Percentiles rank a stretch among this genome's conserved stretches.
These are phyloP conservation scores for Eremomyces bilateralis DNA, from an alignment of 495 filamentous ascomycete genomes.

Conservation along the genomic window DNA sequence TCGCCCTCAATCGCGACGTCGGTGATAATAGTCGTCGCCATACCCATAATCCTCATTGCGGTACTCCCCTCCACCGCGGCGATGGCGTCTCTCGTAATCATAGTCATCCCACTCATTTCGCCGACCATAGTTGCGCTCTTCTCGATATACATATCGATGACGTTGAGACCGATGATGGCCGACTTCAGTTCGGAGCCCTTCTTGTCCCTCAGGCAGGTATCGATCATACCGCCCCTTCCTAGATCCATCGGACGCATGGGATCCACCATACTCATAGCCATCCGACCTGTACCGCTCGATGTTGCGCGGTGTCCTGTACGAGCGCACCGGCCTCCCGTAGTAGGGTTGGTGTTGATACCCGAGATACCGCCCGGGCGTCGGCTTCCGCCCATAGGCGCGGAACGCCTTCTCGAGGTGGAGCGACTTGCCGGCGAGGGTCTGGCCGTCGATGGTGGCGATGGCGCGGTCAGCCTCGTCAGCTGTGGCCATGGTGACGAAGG, in stretches of 20 bases:
- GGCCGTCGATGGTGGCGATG: slow-evolving; percentile 87
- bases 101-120: slow-evolving; percentile 21
- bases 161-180: slow-evolving; percentile 31
- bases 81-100: slow-evolving; percentile 24
- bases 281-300: slow-evolving; percentile 48
- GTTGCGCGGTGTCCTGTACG: no score
- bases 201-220: slow-evolving; percentile 1
- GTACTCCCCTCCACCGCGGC: slow-evolving; percentile 5
- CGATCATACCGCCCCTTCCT: no score
- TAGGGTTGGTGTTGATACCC: slow-evolving; percentile 94
- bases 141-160: no score
- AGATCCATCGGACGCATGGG: slow-evolving; percentile 4
- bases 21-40: slow-evolving; percentile 21
- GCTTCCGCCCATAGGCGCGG: slow-evolving; percentile 78
- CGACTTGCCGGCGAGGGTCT: slow-evolving; percentile 85
- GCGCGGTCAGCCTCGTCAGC: slow-evolving; percentile 86
- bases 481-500: slow-evolving; percentile 97
- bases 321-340: no score
- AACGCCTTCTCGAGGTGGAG: slow-evolving; percentile 98
- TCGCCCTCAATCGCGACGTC: slow-evolving; percentile 17
- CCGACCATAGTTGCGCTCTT: slow-evolving; percentile 26
- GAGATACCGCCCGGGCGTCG: slow-evolving; percentile 97
- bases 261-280: background rate
- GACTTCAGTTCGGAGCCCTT: slow-evolving; percentile 26
- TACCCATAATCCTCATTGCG: slow-evolving; percentile 21